Conservation (phyloP, 306 rosid species). For the Trichosanthes truncata region DNA sequence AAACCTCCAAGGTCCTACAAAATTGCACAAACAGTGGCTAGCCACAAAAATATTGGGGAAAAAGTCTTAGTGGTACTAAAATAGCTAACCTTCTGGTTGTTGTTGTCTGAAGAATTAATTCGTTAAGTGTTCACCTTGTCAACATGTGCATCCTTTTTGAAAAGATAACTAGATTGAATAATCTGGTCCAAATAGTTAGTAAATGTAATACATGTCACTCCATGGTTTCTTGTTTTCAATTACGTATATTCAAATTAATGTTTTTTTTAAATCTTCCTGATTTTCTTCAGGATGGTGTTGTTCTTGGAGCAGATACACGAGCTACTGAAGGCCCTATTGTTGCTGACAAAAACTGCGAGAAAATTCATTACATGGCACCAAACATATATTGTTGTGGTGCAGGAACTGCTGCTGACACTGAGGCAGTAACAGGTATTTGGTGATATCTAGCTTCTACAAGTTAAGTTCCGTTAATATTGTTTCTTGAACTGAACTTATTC, state of each 20-base stretch:
- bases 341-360: conserved; percentile 89
- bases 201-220: background rate
- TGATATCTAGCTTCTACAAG: background rate
- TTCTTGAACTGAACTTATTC: conserved; percentile 7
- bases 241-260: background rate
- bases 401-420: conserved; percentile 98
- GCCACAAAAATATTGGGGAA: background rate
- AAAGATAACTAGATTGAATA: background rate
- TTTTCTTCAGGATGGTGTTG: conserved; percentile 68
- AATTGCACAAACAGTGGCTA: no score
- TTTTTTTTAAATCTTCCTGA: background rate
- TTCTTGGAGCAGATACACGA: conserved; percentile 98
- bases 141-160: background rate
- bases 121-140: background rate
- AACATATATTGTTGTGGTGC: conserved; percentile 97
- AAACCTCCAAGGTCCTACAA: no score
- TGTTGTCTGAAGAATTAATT: background rate
- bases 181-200: background rate
- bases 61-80: background rate
- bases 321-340: conserved; percentile 96
- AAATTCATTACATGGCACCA: conserved; percentile 96
- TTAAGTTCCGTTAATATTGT: background rate
- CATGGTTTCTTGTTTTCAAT: background rate
- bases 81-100: background rate
- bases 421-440: conserved; percentile 86